A percentile compares a stretch with the other conserved stretches of the same genome.
Evolutionary conservation across 176 grass and related monocot genomes (phyloP).

Genomic region (Aegilops umbellulata): DNA sequence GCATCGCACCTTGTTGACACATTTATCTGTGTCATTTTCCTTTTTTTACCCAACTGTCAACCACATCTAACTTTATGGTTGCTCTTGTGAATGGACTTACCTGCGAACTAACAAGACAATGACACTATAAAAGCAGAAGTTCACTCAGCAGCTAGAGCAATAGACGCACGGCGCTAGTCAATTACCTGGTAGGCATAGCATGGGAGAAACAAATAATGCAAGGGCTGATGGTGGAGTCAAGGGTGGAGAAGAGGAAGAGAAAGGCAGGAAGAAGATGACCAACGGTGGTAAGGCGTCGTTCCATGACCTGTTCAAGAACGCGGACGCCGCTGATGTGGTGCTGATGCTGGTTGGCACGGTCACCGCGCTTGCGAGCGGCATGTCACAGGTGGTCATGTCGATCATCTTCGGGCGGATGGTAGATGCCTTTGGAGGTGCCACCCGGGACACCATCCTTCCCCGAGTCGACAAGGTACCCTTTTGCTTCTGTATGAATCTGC

Average conservation of each 20-base stretch:
- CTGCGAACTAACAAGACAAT: background rate
- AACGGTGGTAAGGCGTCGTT: constrained; percentile 19
- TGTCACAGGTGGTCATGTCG: constrained; percentile 30
- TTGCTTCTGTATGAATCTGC: background rate
- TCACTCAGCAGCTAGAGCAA: background rate
- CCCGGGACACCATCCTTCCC: constrained; percentile 6
- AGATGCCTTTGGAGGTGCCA: constrained; percentile 27
- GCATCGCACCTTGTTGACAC: background rate
- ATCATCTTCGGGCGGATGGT: constrained; percentile 41
- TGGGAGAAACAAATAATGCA: constrained; percentile 2
- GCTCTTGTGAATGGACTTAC: background rate
- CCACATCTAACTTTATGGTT: background rate
- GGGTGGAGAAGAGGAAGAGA: background rate
- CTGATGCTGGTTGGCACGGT: constrained; percentile 33
- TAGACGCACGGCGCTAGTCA: background rate
- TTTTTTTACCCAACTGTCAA: background rate
- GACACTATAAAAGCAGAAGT: constrained; percentile 24
- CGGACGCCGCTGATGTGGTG: constrained; percentile 2
- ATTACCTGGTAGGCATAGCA: background rate
- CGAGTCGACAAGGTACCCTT: constrained; percentile 37
- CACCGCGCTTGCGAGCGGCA: constrained; percentile 14
- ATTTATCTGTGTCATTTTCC: background rate
- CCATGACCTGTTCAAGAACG: constrained; percentile 30
- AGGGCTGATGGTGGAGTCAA: background rate
- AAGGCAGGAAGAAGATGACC: background rate